Evolutionary conservation across 768 basidiomycete species (phyloP).

Genomic region (Tephrocybe sp.): DNA sequence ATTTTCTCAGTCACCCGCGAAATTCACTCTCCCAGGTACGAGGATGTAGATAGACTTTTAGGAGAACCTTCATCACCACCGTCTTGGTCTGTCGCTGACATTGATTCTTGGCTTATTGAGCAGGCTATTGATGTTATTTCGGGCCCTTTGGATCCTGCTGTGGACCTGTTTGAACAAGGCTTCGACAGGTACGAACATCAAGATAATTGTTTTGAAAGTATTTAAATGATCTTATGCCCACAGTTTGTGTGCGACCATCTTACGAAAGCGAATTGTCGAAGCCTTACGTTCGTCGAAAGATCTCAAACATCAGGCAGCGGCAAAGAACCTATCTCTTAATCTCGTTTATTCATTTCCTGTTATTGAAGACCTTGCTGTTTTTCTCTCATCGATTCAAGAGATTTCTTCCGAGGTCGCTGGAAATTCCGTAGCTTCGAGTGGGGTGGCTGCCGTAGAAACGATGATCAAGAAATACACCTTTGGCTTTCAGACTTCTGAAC

Average conservation of each 20-base stretch:
- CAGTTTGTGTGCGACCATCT: background rate
- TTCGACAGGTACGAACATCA: background rate
- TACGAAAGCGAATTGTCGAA: background rate
- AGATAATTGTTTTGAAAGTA: background rate
- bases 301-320: constrained; percentile 7
- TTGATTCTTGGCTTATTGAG: constrained; percentile 24
- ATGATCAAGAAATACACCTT: constrained; percentile 35
- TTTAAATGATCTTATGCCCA: background rate
- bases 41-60: background rate
- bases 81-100: constrained; percentile 19
- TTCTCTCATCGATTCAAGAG: background rate
- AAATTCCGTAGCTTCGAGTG: background rate
- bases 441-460: constrained; percentile 23
- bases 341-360: constrained; percentile 44
- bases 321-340: constrained; percentile 28
- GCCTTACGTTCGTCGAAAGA: background rate
- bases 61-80: constrained; percentile 21
- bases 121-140: constrained; percentile 30
- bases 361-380: constrained; percentile 16
- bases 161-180: background rate
- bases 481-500: constrained; percentile 15
- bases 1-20: background rate
- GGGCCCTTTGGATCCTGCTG: too few relatives aligned
- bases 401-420: background rate
- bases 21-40: background rate